These are phyloP conservation scores for Phialophora expanda DNA, from an alignment of 2,329 filamentous ascomycete species.

Conservation along the genomic window DNA sequence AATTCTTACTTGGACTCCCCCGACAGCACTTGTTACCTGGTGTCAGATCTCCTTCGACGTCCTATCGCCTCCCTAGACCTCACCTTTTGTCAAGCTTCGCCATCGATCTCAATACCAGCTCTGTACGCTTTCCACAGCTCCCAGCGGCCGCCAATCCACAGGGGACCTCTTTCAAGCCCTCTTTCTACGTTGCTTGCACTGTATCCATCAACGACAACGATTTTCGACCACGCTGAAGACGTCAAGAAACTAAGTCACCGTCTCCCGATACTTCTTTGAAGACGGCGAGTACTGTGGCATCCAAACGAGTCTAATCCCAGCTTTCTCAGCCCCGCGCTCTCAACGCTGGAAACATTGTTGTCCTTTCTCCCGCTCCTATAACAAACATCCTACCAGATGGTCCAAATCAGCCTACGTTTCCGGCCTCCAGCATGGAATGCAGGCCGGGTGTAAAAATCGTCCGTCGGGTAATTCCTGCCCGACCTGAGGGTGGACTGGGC, in stretches of 20 bases:
- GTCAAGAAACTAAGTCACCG: not conserved
- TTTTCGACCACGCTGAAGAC: not conserved
- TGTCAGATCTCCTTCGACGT: not conserved
- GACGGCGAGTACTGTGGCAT: not conserved
- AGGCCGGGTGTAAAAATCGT: constrained; percentile 6
- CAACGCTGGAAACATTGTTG: not conserved
- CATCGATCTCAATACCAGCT: not conserved
- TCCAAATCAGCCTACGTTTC: constrained; percentile 24
- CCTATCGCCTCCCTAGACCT: not conserved
- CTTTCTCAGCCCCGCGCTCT: not conserved
- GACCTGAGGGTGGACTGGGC: constrained; percentile 15
- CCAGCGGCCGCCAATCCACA: not conserved
- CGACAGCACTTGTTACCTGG: not conserved
- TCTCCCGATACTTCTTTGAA: not conserved
- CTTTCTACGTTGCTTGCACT: not conserved
- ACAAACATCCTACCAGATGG: constrained; percentile 7
- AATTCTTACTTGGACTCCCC: not conserved
- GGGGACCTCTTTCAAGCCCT: not conserved
- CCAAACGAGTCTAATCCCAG: not conserved
- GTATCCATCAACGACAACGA: not conserved
- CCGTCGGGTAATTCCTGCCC: constrained; percentile 8
- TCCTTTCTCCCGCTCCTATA: not conserved
- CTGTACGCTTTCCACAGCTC: not conserved
- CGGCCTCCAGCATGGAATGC: constrained; percentile 27
- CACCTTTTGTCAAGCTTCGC: not conserved